Evolutionary conservation across 257 asterid species (phyloP).

Genomic region (Gentiana dahurica): DNA sequence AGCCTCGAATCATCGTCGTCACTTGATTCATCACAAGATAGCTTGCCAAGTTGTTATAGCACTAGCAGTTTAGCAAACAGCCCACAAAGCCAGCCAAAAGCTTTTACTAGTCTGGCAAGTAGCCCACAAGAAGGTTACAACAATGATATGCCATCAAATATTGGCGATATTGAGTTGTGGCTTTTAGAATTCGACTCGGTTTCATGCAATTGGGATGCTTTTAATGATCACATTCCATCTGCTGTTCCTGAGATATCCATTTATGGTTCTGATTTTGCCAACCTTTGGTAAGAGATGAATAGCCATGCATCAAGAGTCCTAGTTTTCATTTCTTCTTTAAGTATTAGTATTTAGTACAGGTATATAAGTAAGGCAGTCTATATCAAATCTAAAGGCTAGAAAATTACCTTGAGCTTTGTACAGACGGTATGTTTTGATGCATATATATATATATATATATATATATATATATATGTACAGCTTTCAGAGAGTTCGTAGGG

Average conservation of each 20-base stretch:
- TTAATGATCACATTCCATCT: constrained; percentile 14
- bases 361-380: no score
- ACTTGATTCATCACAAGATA: constrained; percentile 23
- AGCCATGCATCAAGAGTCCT: no score
- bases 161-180: constrained; percentile 37
- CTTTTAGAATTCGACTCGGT: constrained; percentile 34
- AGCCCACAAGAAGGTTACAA: neutral
- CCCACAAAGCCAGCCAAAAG: constrained; percentile 19
- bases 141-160: constrained; percentile 9
- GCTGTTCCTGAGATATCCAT: constrained; percentile 33
- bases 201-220: constrained; percentile 12
- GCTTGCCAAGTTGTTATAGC: neutral
- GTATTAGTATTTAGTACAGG: no score
- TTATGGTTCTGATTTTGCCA: constrained; percentile 35
- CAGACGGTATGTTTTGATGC: no score
- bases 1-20: constrained; percentile 19
- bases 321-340: no score
- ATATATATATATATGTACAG: no score
- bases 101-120: constrained; percentile 1
- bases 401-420: no score
- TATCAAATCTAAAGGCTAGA: no score
- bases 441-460: no score
- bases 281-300: constrained; percentile 5
- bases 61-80: constrained; percentile 8
- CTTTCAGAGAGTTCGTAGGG: no score